Percentiles rank a stretch among this genome's conserved stretches.
Evolutionary conservation across 2,329 filamentous ascomycete species (phyloP).

Genomic region (Pyricularia grisea): DNA sequence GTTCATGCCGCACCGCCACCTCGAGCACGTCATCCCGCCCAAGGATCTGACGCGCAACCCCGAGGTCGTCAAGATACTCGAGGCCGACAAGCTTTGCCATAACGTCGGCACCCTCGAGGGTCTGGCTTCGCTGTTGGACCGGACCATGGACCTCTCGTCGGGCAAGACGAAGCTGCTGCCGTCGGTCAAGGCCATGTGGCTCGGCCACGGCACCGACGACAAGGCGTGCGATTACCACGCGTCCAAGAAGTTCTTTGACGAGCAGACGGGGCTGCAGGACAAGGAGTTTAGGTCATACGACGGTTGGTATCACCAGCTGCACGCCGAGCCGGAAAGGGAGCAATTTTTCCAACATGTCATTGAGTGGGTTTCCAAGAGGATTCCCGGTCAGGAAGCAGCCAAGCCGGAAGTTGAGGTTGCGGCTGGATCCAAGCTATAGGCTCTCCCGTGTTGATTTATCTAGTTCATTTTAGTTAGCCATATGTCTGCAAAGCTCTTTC

Average conservation of each 20-base stretch:
- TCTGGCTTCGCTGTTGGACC: constrained; percentile 66
- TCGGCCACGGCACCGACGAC: constrained; percentile 72
- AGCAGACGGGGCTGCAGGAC: constrained; percentile 47
- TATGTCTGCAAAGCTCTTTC: neutral
- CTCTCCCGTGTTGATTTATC: neutral
- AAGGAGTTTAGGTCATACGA: constrained; percentile 65
- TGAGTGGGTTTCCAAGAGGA: constrained; percentile 46
- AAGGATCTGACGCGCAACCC: constrained; percentile 59
- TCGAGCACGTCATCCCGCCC: constrained; percentile 55
- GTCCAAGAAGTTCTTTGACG: constrained; percentile 54
- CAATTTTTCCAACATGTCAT: constrained; percentile 50
- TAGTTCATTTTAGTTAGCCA: neutral
- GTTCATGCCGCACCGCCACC: constrained; percentile 57
- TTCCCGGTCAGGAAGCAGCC: neutral
- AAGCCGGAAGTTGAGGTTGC: neutral
- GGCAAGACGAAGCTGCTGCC: constrained; percentile 43
- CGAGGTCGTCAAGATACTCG: constrained; percentile 48
- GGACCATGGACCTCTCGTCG: constrained; percentile 49
- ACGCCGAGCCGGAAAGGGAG: constrained; percentile 43
- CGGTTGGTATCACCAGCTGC: constrained; percentile 69
- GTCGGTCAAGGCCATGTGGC: constrained; percentile 48
- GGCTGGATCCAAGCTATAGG: neutral
- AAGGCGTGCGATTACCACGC: constrained; percentile 56
- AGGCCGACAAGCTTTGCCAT: constrained; percentile 64
- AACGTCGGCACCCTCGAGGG: constrained; percentile 77